Evolutionary conservation across 2,329 filamentous ascomycete genomes (phyloP), one percentile per base, ranked within the genome.

Genomic region (Colletotrichum neosansevieriae): DNA sequence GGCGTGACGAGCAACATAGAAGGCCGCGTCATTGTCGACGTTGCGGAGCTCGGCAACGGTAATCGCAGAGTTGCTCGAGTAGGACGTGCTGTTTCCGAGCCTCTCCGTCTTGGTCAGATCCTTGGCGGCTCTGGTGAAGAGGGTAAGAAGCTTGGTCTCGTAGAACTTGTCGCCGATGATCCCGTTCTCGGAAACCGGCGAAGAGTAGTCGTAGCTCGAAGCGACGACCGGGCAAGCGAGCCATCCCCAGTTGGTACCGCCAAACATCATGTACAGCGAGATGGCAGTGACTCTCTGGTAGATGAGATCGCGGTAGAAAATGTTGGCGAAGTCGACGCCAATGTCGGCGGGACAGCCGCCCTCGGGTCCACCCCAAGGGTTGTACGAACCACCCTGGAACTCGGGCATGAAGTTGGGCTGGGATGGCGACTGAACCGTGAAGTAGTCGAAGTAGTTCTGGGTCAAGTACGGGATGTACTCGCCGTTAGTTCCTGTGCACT

Each of bases 231-330:
- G 87, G 4, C 84, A 83, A 12, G 87, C 85, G 34, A 89, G 78
- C 54, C 84, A 84, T 5, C 88, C 88, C 88, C 87, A 90, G 70
- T 87, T 89, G 0, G 89, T 91, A 2, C 89, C 89, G 4, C 89
- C 89, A 59, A 85, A 91, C 58, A 89, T 77, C 88, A 91, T 91
- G 74, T 91, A 91, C 2, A 91, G 75, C 34, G 84, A 89, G 62
- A 90, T 83, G 0, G 86, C 86, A 0, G 86, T 88, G 3, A 89
- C 83, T 1, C 86, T 81, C 72, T 91, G 85, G 29, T 82, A 86
- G 29, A 91, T 85, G 60, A 89, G 83, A 73, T 90, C 85, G 11
- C 88, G 82, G 74, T 91, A 91, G 77, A 89, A 91, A 4, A 91
- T 75, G 64, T 90, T 90, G 1, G 86, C 88, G 71, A 88, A 91